Evolutionary conservation across 176 grass and related monocot species (phyloP).

Genomic region (Cenchrus americanus): DNA sequence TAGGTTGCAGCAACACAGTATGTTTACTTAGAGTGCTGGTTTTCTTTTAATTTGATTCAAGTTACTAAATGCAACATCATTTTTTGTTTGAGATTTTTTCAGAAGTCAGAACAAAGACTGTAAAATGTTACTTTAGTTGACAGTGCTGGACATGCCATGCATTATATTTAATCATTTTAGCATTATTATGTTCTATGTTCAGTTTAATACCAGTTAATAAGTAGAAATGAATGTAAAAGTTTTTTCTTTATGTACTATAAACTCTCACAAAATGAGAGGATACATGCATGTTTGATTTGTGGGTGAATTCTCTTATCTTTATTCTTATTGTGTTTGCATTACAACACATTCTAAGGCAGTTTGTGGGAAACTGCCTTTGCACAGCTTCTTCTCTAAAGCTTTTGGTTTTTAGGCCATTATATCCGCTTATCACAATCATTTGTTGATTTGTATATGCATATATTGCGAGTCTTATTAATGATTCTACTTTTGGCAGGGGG

Average conservation of each 20-base stretch:
- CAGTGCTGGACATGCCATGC: conserved; percentile 1
- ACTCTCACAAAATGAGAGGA: conserved; percentile 11
- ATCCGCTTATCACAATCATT: conserved; percentile 19
- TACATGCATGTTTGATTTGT: neutral
- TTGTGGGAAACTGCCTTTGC: neutral
- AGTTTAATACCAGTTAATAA: neutral
- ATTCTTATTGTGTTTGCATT: neutral
- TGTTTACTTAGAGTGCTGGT: neutral
- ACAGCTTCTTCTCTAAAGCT: neutral
- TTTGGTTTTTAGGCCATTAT: conserved; percentile 17
- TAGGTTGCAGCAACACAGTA: neutral
- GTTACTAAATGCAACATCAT: conserved; percentile 2
- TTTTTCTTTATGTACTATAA: neutral
- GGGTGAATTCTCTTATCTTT: neutral
- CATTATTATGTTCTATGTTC: neutral
- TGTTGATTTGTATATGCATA: conserved; percentile 15
- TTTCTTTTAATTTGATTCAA: neutral
- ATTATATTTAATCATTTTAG: too few relatives aligned
- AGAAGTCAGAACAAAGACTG: neutral
- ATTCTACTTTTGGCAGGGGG: conserved; percentile 55
- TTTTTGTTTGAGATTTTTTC: neutral
- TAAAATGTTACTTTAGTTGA: neutral
- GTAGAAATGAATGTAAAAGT: neutral
- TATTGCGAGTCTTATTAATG: conserved; percentile 26
- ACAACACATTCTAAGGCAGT: neutral